Evolutionary conservation across 2,329 filamentous ascomycete species (phyloP).

Genomic region (Aspergillus sp.): DNA sequence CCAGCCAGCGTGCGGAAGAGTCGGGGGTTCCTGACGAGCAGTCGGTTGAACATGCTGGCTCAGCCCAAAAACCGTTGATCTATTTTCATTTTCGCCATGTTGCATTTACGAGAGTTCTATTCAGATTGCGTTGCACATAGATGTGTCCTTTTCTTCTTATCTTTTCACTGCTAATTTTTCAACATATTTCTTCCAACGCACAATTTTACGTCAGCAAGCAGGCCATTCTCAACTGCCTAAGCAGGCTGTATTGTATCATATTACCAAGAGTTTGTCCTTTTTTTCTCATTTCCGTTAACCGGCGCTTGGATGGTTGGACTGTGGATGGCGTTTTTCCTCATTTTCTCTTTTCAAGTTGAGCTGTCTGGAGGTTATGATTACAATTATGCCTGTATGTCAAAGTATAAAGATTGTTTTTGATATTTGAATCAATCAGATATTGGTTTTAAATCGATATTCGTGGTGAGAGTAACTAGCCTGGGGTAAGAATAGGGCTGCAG

Average conservation of each 20-base stretch:
- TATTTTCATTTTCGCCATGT: not conserved
- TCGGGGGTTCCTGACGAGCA: slow-evolving; percentile 33
- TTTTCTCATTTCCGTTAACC: slow-evolving; percentile 1
- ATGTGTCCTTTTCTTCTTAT: not conserved
- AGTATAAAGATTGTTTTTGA: not conserved
- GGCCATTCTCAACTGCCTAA: no score
- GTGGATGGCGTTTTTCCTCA: slow-evolving; percentile 10
- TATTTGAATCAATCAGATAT: not conserved
- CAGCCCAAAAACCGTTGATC: slow-evolving; percentile 35
- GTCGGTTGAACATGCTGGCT: slow-evolving; percentile 41
- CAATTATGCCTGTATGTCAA: not conserved
- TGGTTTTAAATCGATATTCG: no score
- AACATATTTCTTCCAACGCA: not conserved
- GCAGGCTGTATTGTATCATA: not conserved
- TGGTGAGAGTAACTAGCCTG: no score
- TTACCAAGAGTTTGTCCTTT: slow-evolving; percentile 1
- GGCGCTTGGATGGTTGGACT: slow-evolving; percentile 13
- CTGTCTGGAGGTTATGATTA: no score
- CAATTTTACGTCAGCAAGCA: not conserved
- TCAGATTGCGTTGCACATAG: slow-evolving; percentile 3
- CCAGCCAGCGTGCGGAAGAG: slow-evolving; percentile 9
- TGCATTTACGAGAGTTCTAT: slow-evolving; percentile 6
- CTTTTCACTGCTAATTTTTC: not conserved
- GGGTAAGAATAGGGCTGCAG: no score
- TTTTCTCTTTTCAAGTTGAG: not conserved